A percentile compares a stretch with the other conserved stretches of the same genome.
These are phyloP conservation scores for Dioscorea cayenensis DNA, from an alignment of 116 monocot species.

Conservation along the genomic window DNA sequence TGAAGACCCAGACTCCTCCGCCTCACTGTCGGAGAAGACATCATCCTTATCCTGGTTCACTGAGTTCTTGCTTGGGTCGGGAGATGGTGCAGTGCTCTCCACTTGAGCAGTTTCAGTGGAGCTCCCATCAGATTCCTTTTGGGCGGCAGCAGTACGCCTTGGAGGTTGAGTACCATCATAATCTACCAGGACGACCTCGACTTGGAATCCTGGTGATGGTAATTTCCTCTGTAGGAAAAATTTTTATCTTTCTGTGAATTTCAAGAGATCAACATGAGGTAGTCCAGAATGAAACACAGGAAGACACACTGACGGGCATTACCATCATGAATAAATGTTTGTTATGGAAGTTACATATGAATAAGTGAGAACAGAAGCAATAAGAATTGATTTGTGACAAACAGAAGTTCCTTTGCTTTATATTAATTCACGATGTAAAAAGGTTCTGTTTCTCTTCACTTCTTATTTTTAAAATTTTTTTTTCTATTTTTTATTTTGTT, in stretches of 20 bases:
- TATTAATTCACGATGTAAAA: too few species aligned
- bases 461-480: too few species aligned
- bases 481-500: too few species aligned
- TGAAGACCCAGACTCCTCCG: constrained; percentile 59
- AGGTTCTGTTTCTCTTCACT: too few species aligned
- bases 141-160: constrained; percentile 11
- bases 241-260: not conserved
- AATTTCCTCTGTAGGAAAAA: constrained; percentile 71
- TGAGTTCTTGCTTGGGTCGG: constrained; percentile 23
- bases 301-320: not conserved
- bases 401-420: not conserved
- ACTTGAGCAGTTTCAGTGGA: constrained; percentile 12
- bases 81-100: constrained; percentile 20
- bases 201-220: constrained; percentile 94
- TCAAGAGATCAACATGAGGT: not conserved
- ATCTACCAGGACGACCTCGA: constrained; percentile 84
- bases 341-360: not conserved
- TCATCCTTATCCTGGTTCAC: constrained; percentile 62
- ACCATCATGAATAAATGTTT: not conserved
- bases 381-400: not conserved
- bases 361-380: not conserved
- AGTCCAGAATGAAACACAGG: too few species aligned
- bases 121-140: constrained; percentile 17
- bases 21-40: constrained; percentile 91
- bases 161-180: constrained; percentile 50